Evolutionary conservation across 257 asterid genomes (phyloP), one percentile per base, ranked within the genome.

Genomic region (Mentha longifolia): DNA sequence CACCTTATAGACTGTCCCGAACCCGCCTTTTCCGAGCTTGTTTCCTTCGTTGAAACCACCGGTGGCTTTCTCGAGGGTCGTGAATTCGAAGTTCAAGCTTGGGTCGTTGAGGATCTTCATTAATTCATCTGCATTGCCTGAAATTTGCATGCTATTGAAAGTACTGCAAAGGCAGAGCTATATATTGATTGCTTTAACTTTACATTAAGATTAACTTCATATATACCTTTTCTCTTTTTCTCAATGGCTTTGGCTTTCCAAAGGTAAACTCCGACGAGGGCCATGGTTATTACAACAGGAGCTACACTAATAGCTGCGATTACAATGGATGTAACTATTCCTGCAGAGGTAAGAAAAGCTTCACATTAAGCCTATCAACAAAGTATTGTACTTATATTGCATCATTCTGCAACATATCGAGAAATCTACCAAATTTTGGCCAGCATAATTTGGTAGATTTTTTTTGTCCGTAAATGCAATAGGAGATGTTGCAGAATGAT

Each of bases 1-100:
- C 10, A 51, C 61, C 61, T 56, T 92, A 70, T 92, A 90, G n/a
- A 92, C 98, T 5, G 94, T 87, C 61, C 96, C 97, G 41, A 90
- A 93, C 76, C 97, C 98, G 58, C 98, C 98, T 57, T 89, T 92
- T 22, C 98, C 98, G 15, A 93, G 92, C 88, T 90, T 91, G 81
- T 93, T 93, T 3, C 85, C 88, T 67, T 88, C 92, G 16, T 85
- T 88, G 59, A 93, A 93, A 31, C 87, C 82, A 63, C 47, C 81
- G 0, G 98, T 93, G 68, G 97, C 98, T 82, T 87, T 93, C 78
- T 93, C 98, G 3, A 93, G 97, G 20, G 93, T 84, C 28, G 97
- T 87, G 59, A 87, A 84, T 66, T 93, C 90, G 95, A 92, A 92
- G 87, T 90, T 90, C 78, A 92, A 75, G 87, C 97, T 88, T 72